Base-by-base conservation (phyloP, 2,329 filamentous ascomycete genomes). In the Mycosphaerella arachidis region DNA sequence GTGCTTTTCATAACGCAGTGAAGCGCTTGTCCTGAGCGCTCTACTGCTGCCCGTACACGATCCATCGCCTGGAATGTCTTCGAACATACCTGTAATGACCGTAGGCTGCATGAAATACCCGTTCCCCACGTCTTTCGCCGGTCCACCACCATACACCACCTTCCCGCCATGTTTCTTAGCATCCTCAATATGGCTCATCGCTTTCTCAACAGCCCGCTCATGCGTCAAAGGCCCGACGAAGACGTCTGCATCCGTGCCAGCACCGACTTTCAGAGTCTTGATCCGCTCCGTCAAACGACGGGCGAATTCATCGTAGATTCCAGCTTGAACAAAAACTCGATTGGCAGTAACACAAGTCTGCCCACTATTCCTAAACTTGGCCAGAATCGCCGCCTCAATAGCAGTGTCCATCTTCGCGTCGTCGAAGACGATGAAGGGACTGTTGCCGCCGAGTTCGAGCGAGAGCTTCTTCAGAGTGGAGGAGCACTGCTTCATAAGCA, bases 51-150 rank as follows among this genome's bases (percentile, higher is more conserved):
- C 24, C 24, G 24, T 3, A 24, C 24, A 24, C 24, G 24, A 24
- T 24, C 3, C 24, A 24, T 24, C 24, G 3, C 24, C 24, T 24
- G 24, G 24, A 24, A 24, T 24, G 24, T 24, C 24, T 24, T 24
- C 24, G 24, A 24, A 24, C 24, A 24, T 24, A 24, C 24, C 24
- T 24, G 89, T 87, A 61, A 99, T 85, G 43, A 97, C 88, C 0
- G 94, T 97, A 3, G 91, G 91, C 70, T 92, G 85, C 78, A 89
- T 96, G 79, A 95, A 99, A 78, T 95, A 95, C 27, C 66, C 66
- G n/a, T 62, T 62, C 4, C 62, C 54, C 51, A 52, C 29, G 16
- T 54, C 31, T 37, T 53, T 33, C 18, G 59, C 57, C 40, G 53
- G 46, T 27, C 54, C 46, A 30, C 93, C 93, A 56, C 92, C 92